phyloP scores from a whole-genome alignment of 345 rosid species.

The Theobroma cacao region DNA sequence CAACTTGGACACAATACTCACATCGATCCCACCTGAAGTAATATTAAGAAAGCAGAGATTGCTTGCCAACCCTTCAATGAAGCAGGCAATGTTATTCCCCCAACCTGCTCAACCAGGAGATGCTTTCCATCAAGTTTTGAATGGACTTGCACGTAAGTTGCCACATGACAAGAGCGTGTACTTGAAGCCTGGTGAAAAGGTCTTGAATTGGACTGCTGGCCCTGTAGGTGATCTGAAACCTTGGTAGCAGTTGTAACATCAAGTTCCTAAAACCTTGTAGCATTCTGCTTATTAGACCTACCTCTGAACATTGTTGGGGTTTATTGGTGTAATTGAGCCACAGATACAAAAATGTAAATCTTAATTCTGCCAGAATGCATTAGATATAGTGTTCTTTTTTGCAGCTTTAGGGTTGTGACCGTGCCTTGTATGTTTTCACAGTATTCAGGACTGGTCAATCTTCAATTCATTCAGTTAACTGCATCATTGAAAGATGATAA shows the following conservation, averaged over 20 bases:
- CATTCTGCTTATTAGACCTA: not conserved
- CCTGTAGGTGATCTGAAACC: conserved; percentile 93
- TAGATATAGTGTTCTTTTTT: not conserved
- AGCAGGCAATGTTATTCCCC: conserved; percentile 93
- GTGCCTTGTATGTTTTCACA: not conserved
- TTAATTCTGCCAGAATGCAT: conserved; percentile 2
- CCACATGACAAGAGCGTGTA: conserved; percentile 62
- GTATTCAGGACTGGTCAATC: not conserved
- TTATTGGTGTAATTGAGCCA: not conserved
- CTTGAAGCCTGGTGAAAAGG: conserved; percentile 61
- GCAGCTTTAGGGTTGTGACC: not conserved
- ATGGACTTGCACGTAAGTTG: conserved; percentile 92
- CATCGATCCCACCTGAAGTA: conserved; percentile 84
- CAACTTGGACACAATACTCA: conserved; percentile 80
- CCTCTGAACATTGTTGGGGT: not conserved
- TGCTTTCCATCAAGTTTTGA: conserved; percentile 94
- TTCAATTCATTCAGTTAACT: not conserved
- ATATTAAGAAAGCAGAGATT: conserved; percentile 89
- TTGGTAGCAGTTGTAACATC: conserved; percentile 46
- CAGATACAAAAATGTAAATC: conserved; percentile 20
- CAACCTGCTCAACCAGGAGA: conserved; percentile 95
- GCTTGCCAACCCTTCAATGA: conserved; percentile 98
- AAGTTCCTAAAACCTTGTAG: conserved; percentile 5
- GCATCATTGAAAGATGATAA: not conserved
- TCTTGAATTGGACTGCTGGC: conserved; percentile 94